phyloP scores from a whole-genome alignment of 495 filamentous ascomycete species.

The Hypoxylon subgilvum region DNA sequence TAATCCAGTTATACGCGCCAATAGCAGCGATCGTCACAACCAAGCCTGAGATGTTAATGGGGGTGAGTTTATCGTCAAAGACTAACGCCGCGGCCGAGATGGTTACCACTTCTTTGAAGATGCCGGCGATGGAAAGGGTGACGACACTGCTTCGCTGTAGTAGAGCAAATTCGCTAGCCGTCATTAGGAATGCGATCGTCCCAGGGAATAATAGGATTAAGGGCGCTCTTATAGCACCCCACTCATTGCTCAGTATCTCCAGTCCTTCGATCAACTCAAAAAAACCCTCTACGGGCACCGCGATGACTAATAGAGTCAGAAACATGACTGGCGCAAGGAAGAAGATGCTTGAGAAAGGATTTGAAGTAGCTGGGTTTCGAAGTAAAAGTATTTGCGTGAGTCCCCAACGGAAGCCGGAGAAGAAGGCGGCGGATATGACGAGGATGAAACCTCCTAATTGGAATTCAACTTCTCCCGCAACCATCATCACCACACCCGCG shows the following conservation, averaged over 20 bases:
- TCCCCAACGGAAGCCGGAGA: conserved; percentile 96
- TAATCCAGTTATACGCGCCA: conserved; percentile 90
- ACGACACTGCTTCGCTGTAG: conserved; percentile 95
- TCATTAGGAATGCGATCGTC: conserved; percentile 93
- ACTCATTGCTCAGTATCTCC: conserved; percentile 62
- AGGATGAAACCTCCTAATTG: conserved; percentile 85
- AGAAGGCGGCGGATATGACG: conserved; percentile 89
- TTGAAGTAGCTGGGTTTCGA: conserved; percentile 91
- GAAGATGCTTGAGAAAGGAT: conserved; percentile 96
- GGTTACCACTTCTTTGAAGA: conserved; percentile 98
- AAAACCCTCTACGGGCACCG: conserved; percentile 85
- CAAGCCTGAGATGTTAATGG: conserved; percentile 85
- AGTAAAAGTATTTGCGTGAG: conserved; percentile 95
- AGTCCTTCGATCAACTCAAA: conserved; percentile 67
- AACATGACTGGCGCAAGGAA: conserved; percentile 98
- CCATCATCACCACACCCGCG: conserved; percentile 96
- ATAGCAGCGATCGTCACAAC: conserved; percentile 89
- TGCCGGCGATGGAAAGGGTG: conserved; percentile 93
- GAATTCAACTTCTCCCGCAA: conserved; percentile 94
- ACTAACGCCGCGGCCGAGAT: conserved; percentile 87
- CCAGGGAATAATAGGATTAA: conserved; percentile 87
- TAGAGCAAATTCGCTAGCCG: conserved; percentile 91
- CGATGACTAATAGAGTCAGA: conserved; percentile 75
- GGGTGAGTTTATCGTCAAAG: conserved; percentile 87
- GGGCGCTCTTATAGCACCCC: conserved; percentile 63